A percentile compares a stretch with the other conserved stretches of the same genome.
Conservation (phyloP, 768 basidiomycete genomes). For the Psilocybe azurescens region DNA sequence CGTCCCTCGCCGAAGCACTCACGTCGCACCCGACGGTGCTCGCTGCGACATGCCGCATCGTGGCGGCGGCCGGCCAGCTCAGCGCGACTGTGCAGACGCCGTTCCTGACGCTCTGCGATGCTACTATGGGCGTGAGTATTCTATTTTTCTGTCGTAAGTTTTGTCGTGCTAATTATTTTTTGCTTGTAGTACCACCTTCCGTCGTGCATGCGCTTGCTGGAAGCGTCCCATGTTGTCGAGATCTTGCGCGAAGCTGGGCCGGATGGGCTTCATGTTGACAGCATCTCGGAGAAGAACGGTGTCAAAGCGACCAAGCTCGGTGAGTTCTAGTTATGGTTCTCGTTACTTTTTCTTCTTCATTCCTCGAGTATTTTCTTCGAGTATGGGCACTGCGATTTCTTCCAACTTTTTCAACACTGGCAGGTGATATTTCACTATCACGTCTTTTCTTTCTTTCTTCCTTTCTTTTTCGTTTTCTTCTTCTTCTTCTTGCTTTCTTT, state of each 20-base stretch:
- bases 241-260: slow-evolving; percentile 70
- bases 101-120: slow-evolving; percentile 76
- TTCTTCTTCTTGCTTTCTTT: neutral
- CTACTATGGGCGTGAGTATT: slow-evolving; percentile 64
- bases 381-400: too few species aligned
- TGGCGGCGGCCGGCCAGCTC: slow-evolving; percentile 74
- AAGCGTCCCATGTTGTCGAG: slow-evolving; percentile 74
- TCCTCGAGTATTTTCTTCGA: too few species aligned
- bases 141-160: neutral
- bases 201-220: slow-evolving; percentile 73
- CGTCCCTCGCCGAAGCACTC: too few species aligned
- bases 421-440: too few species aligned
- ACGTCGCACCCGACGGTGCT: too few species aligned
- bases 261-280: slow-evolving; percentile 51
- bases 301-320: slow-evolving; percentile 58
- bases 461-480: neutral
- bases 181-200: slow-evolving; percentile 71
- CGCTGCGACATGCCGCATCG: slow-evolving; percentile 61
- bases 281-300: slow-evolving; percentile 48
- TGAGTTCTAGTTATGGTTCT: slow-evolving; percentile 22
- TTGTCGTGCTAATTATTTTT: slow-evolving; percentile 4
- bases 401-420: too few species aligned
- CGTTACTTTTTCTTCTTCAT: neutral
- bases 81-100: slow-evolving; percentile 68
- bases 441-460: neutral